Evolutionary conservation across 2,329 filamentous ascomycete genomes (phyloP), one percentile per base, ranked within the genome.

Genomic region (Diplodia seriata): DNA sequence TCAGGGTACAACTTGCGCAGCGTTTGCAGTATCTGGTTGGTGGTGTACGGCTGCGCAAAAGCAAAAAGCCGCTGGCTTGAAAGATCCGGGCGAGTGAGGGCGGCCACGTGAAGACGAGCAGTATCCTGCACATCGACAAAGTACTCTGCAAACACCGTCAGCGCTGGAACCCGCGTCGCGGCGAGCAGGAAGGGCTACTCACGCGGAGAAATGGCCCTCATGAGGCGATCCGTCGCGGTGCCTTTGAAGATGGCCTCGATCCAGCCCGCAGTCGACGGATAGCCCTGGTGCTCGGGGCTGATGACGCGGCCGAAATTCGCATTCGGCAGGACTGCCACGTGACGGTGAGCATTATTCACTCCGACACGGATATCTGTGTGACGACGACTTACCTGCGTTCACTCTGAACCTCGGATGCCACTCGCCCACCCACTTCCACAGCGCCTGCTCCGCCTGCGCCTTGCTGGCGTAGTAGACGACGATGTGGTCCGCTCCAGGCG

Each of bases 381-480:
- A 1, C 31, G 31, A 9, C 8, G 18, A 11, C 18, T 20, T 47
- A 47, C 43, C 14, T 3, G 43, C n/a, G 8, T 20, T 47, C 18
- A 47, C 43, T 9, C 18, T 20, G 14, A 47, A 47, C 5, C 9
- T 20, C 9, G 43, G 43, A 8, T 33, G 12, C 8, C 8, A 18
- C 29, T 33, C 29, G 12, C 29, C 6, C 14, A 36, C 51, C 69
- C 78, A 83, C 36, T 79, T 77, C 82, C 81, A 84, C 1, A 81
- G 70, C 9, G 76, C 76, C 18, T 76, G 74, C 71, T 84, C 82
- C 1, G 72, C 76, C 62, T 81, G 76, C 0, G 75, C 77, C 68
- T 84, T 84, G 51, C 76, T 80, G 2, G 81, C 81, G 12, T 74
- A 72, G 68, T 83, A 83, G 12, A 79, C 75, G 14, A 18, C 23